A percentile compares a stretch with the other conserved stretches of the same genome.
These are phyloP conservation scores for Puccinia novopanici DNA, from an alignment of 1,284 basidiomycete species.

Conservation along the genomic window DNA sequence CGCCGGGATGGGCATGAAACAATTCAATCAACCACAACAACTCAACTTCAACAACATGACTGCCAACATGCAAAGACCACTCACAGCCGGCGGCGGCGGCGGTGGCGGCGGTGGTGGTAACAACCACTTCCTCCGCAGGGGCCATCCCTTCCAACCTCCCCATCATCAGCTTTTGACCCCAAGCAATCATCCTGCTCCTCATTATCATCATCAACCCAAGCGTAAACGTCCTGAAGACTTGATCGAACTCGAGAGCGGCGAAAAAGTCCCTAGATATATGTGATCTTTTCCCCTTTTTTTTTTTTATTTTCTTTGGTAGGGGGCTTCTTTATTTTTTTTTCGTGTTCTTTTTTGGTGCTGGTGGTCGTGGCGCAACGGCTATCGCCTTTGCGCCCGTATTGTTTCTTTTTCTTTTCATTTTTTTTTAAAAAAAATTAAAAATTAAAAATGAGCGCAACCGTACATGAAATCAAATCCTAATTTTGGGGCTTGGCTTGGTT, in stretches of 20 bases:
- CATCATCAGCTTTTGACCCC: slow-evolving; percentile 73
- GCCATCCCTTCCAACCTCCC: slow-evolving; percentile 60
- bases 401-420: no score
- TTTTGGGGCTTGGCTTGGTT: no score
- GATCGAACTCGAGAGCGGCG: slow-evolving; percentile 64
- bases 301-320: not conserved
- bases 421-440: no score
- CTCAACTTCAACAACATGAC: slow-evolving; percentile 46
- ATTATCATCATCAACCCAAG: slow-evolving; percentile 65
- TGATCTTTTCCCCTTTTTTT: not conserved
- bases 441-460: no score
- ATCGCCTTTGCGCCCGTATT: no score
- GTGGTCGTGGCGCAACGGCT: no score
- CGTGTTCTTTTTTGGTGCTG: no score
- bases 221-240: slow-evolving; percentile 78
- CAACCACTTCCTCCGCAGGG: not conserved
- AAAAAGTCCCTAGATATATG: slow-evolving; percentile 50
- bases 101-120: no score
- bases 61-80: slow-evolving; percentile 20
- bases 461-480: no score
- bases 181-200: slow-evolving; percentile 60
- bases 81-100: slow-evolving; percentile 37
- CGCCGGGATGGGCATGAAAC: slow-evolving; percentile 30
- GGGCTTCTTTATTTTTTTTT: not conserved
- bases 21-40: not conserved